Percentiles rank a stretch among this genome's conserved stretches.
These are phyloP conservation scores for Sporormia fimetaria DNA, from an alignment of 495 filamentous ascomycete species.

Conservation along the genomic window DNA sequence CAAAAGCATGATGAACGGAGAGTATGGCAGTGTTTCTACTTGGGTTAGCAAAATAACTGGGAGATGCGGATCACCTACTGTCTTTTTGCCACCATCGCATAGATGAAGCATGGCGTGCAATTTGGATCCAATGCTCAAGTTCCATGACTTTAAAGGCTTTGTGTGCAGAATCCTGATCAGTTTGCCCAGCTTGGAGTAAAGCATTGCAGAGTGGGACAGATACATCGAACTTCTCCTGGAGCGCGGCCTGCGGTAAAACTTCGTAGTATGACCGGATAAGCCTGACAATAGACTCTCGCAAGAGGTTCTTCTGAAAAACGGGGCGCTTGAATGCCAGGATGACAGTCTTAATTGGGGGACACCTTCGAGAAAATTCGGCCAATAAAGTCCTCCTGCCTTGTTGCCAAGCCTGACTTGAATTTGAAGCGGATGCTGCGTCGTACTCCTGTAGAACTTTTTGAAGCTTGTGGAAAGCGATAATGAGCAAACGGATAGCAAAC, in stretches of 20 bases:
- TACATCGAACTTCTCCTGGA: constrained; percentile 78
- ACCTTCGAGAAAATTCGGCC: constrained; percentile 64
- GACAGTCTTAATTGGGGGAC: constrained; percentile 67
- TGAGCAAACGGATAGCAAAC: constrained; percentile 68
- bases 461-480: constrained; percentile 69
- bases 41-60: constrained; percentile 7
- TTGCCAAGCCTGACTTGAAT: constrained; percentile 46
- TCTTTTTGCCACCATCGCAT: constrained; percentile 74
- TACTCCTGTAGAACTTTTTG: constrained; percentile 45
- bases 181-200: constrained; percentile 42
- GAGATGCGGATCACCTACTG: constrained; percentile 32
- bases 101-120: constrained; percentile 63
- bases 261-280: constrained; percentile 71
- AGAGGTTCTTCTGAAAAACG: constrained; percentile 53
- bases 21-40: constrained; percentile 35
- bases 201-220: constrained; percentile 59
- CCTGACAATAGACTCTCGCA: constrained; percentile 64
- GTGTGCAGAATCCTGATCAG: constrained; percentile 41
- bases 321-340: constrained; percentile 56
- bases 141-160: constrained; percentile 48
- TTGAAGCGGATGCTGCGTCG: constrained; percentile 34
- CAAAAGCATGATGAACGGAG: constrained; percentile 54
- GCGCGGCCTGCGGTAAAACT: constrained; percentile 63
- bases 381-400: constrained; percentile 53
- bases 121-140: constrained; percentile 61